Base-by-base conservation (phyloP, 2,329 filamentous ascomycete species). In the Neofusicoccum umdonicola region DNA sequence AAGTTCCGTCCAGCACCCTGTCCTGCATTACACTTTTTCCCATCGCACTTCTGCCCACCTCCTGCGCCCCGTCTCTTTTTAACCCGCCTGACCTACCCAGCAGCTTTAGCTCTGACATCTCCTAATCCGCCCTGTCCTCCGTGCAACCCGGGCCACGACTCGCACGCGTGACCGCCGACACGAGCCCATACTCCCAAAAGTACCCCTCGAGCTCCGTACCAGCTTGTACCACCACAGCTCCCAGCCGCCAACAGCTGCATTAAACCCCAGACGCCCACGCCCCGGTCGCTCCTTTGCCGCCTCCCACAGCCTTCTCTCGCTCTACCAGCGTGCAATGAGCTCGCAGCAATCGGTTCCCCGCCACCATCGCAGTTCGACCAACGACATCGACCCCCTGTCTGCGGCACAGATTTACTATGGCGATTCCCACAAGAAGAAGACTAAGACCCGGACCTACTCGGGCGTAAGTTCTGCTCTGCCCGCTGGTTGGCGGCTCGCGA, bases 321-420 rank as follows among this genome's bases (percentile, higher is more conserved):
- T 34, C 19, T 35, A 58, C 39, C 41, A 54, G 39, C 42, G 61
- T 56, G 61, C 51, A 64, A 78, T 78, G 76, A 77, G 69, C 75
- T 78, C 76, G 76, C 76, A 77, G 77, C 70, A 70, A 66, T 71
- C 62, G 42, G 39, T 19, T 19, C 34, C 63, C 45, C 73, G 73
- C 64, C 68, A 70, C 63, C 75, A 75, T 63, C 78, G 77, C 68
- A 72, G 72, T 67, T 79, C 77, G 65, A 81, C 81, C 60, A 69
- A 65, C 66, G 77, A 77, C 65, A 72, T 81, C 68, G 86, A 88
- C 73, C 86, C 86, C 4, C 84, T 83, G 70, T 84, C 85, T 42
- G 79, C 84, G 44, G 81, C 86, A 8, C 81, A 85, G 66, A 76
- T 87, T 68, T 88, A 88, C 75, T 88, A 88, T 76, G 85, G 85